Evolutionary conservation across 257 asterid species (phyloP), one percentile per base, ranked within the genome.

Genomic region (Marsdenia floribunda): DNA sequence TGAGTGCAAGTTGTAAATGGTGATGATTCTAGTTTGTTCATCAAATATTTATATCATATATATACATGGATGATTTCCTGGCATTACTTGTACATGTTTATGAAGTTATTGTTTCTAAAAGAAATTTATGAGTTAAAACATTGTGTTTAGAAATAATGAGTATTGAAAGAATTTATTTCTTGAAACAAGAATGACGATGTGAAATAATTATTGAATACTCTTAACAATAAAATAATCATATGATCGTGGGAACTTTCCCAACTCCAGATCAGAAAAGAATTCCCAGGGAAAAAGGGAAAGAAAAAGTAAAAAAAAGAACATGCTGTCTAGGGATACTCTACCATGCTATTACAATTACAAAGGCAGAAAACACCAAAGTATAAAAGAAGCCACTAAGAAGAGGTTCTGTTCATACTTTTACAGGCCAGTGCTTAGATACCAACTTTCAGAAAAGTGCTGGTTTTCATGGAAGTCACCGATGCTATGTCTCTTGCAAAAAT

Each of bases 321-420:
- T 19, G 5, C 35, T 72, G 54, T 42, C 63, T 21, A 7, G 18
- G 4, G 29, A 70, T 14, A 35, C 19, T 52, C 65, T 6, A 53
- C 37, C 75, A 29, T 54, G 54, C 35, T 8, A 52, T 19, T 52
- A 26, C 26, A 53, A 35, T 8, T 15, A 35, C 47, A 37, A 72
- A 54, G 59, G 24, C 59, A 54, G 12, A 44, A 54, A 54, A 18
- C 59, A 54, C 9, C 59, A 54, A 54, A 54, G 26, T 52, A 3
- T 0, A 4, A 54, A 54, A 54, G 59, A 54, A 19, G 59, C 59
- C 59, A 54, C 59, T 19, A 19, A 71, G 66, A 54, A 21, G 50
- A 57, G 37, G 22, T 46, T 68, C 22, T 69, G 73, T 3, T 22
- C 73, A 70, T 14, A 52, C 73, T 70, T 70, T 70, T 15, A 15